Evolutionary conservation across 495 filamentous ascomycete genomes (phyloP).

Genomic region (Hypoxylon lienhwacheense): DNA sequence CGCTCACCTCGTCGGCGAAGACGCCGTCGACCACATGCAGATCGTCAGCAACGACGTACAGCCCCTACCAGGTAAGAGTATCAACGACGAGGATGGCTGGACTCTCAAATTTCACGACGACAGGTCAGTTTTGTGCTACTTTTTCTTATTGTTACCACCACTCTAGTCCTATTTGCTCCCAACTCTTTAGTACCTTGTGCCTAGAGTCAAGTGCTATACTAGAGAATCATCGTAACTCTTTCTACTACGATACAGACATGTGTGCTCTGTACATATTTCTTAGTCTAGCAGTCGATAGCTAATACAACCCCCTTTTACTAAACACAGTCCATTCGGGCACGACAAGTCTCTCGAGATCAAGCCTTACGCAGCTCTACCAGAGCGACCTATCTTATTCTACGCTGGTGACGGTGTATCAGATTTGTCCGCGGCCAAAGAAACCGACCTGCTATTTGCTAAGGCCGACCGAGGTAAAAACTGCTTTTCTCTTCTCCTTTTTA

Average conservation of each 20-base stretch:
- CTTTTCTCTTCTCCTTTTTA: neutral
- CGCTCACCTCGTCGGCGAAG: slow-evolving; percentile 71
- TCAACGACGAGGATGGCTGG: slow-evolving; percentile 81
- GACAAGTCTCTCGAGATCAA: slow-evolving; percentile 90
- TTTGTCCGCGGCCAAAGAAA: slow-evolving; percentile 82
- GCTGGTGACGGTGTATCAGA: slow-evolving; percentile 91
- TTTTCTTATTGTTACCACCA: no score
- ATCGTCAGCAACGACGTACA: slow-evolving; percentile 84
- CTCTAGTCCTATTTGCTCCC: no score
- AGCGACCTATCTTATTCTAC: slow-evolving; percentile 79
- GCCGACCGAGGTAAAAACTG: slow-evolving; percentile 70
- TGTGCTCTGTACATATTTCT: neutral
- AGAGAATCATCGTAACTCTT: no score
- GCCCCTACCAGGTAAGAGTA: slow-evolving; percentile 66
- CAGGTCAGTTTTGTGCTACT: slow-evolving; percentile 52
- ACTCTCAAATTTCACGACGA: slow-evolving; percentile 85
- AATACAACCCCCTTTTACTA: slow-evolving; percentile 5
- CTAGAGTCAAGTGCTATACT: no score
- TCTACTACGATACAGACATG: no score
- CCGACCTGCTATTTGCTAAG: slow-evolving; percentile 89
- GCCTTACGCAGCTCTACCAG: slow-evolving; percentile 73
- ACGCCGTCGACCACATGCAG: slow-evolving; percentile 69
- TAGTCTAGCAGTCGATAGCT: slow-evolving; percentile 3
- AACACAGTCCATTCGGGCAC: slow-evolving; percentile 75
- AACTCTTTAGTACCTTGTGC: no score